These are phyloP conservation scores for Cryptococcus hybrid DNA, from an alignment of 1,284 basidiomycete species.

Conservation along the genomic window DNA sequence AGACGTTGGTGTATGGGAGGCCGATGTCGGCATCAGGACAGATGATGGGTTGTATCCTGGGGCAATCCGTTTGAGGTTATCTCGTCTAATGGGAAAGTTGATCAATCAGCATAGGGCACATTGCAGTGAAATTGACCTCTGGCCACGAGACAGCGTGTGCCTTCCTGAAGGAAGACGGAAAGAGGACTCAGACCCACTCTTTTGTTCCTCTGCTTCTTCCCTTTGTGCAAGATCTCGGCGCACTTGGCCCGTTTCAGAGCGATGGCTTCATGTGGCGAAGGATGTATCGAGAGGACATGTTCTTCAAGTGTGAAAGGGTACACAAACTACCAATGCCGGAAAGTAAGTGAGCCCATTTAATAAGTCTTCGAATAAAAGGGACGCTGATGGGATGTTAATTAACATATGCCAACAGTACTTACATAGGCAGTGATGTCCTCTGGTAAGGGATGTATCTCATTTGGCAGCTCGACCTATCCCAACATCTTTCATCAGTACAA, in stretches of 20 bases:
- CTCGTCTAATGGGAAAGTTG: slow-evolving; percentile 21
- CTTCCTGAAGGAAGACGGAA: slow-evolving; percentile 65
- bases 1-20: slow-evolving; percentile 6
- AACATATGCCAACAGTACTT: slow-evolving; percentile 36
- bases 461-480: slow-evolving; percentile 62
- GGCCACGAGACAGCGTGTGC: too few species aligned
- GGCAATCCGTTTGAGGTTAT: slow-evolving; percentile 40
- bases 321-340: slow-evolving; percentile 65
- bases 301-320: slow-evolving; percentile 90
- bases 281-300: slow-evolving; percentile 70
- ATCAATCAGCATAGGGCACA: slow-evolving; percentile 28
- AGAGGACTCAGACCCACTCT: slow-evolving; percentile 55
- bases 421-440: slow-evolving; percentile 85
- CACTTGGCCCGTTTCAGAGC: slow-evolving; percentile 64
- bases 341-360: background rate
- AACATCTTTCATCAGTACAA: background rate
- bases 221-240: slow-evolving; percentile 67
- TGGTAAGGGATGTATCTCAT: slow-evolving; percentile 87
- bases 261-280: slow-evolving; percentile 65
- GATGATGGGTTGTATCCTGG: slow-evolving; percentile 48
- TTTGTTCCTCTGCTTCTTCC: slow-evolving; percentile 72
- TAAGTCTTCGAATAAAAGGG: background rate
- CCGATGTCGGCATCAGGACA: slow-evolving; percentile 36
- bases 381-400: background rate
- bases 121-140: too few species aligned